A percentile compares a stretch with the other conserved stretches of the same genome.
These are phyloP conservation scores for Sugiyamaella pinicola DNA, from an alignment of 1,139 yeast genomes.

Conservation along the genomic window DNA sequence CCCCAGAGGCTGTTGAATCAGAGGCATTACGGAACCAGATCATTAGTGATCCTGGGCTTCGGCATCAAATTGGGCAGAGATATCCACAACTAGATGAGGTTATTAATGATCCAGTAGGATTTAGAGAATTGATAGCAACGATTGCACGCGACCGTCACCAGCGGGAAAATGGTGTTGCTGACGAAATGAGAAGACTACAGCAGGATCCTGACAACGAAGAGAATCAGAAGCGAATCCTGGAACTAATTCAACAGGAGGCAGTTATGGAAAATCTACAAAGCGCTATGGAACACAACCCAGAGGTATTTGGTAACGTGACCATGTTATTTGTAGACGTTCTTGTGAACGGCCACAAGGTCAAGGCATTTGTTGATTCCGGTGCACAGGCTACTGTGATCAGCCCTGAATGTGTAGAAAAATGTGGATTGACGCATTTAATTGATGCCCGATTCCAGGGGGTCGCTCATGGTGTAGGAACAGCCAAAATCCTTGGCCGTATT, in stretches of 20 bases:
- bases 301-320: conserved; percentile 75
- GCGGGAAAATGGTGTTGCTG: conserved; percentile 31
- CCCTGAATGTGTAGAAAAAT: conserved; percentile 70
- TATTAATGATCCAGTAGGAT: conserved; percentile 56
- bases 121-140: conserved; percentile 51
- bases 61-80: conserved; percentile 40
- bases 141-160: conserved; percentile 40
- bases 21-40: conserved; percentile 44
- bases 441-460: conserved; percentile 80
- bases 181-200: conserved; percentile 55
- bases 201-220: conserved; percentile 75
- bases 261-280: conserved; percentile 75
- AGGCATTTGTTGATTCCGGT: conserved; percentile 96
- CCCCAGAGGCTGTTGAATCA: conserved; percentile 42
- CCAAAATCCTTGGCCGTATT: conserved; percentile 76
- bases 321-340: conserved; percentile 81
- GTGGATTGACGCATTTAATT: conserved; percentile 72
- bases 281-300: conserved; percentile 89
- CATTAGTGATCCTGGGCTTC: conserved; percentile 40
- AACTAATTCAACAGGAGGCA: conserved; percentile 68
- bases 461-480: conserved; percentile 89
- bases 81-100: conserved; percentile 45
- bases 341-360: conserved; percentile 76
- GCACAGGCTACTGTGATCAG: conserved; percentile 89
- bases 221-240: conserved; percentile 66